Evolutionary conservation across 805 yeast species (phyloP).

Genomic region (Isabelozyma rhagii): DNA sequence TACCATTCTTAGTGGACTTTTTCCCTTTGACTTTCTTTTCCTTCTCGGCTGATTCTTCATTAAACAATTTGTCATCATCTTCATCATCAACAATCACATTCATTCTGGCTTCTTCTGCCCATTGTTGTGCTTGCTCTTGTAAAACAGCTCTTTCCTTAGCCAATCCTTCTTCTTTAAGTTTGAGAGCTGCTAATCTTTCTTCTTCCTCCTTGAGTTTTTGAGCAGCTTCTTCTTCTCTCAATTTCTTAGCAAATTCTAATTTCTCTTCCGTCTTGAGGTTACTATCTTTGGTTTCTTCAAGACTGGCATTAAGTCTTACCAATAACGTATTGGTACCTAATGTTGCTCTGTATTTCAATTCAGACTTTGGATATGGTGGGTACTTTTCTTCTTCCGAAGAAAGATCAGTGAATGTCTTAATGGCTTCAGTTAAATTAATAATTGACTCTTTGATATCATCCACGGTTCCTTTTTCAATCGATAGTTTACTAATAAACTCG

Average conservation of each 20-base stretch:
- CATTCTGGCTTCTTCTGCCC: slow-evolving; percentile 43
- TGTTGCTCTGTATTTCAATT: slow-evolving; percentile 80
- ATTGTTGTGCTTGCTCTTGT: slow-evolving; percentile 51
- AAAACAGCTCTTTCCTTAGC: slow-evolving; percentile 44
- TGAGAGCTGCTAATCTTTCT: slow-evolving; percentile 40
- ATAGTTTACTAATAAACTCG: slow-evolving; percentile 66
- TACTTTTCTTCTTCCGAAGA: slow-evolving; percentile 49
- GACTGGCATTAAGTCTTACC: slow-evolving; percentile 65
- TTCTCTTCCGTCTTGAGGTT: slow-evolving; percentile 56
- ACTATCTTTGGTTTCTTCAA: slow-evolving; percentile 68
- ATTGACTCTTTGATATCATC: slow-evolving; percentile 58
- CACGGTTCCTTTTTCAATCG: slow-evolving; percentile 55
- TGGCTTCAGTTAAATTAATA: slow-evolving; percentile 59
- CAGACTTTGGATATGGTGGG: slow-evolving; percentile 78
- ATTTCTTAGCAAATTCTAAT: slow-evolving; percentile 69
- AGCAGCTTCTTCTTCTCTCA: slow-evolving; percentile 55
- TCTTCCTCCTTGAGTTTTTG: slow-evolving; percentile 35
- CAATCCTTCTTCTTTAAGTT: slow-evolving; percentile 43
- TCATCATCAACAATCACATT: slow-evolving; percentile 34
- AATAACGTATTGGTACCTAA: slow-evolving; percentile 76
- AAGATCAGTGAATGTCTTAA: slow-evolving; percentile 53
- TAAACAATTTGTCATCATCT: slow-evolving; percentile 29
- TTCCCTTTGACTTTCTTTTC: slow-evolving; percentile 19
- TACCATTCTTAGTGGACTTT: slow-evolving; percentile 24
- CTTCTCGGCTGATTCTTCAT: slow-evolving; percentile 48